Percentiles rank a stretch among this genome's conserved stretches.
Evolutionary conservation across 345 rosid species (phyloP).

Genomic region (Pelargonium nanum): DNA sequence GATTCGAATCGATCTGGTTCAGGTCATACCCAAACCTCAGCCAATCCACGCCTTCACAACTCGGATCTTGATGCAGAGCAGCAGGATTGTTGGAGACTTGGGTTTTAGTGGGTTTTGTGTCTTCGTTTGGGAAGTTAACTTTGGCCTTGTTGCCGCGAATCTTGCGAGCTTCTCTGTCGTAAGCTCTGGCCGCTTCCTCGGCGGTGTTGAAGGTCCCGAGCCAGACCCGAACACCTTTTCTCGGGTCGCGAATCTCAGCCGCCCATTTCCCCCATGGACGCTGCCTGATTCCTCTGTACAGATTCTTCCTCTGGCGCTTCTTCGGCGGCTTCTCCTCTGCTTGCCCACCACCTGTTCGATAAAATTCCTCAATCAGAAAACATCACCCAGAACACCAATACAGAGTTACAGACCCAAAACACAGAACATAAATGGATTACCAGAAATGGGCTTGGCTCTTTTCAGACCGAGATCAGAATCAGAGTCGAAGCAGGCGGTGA

Average conservation of each 20-base stretch:
- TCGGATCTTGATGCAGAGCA: not conserved
- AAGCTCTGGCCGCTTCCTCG: conserved; percentile 87
- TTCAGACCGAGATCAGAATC: not conserved
- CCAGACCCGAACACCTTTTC: conserved; percentile 91
- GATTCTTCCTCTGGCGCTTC: conserved; percentile 68
- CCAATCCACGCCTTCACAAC: conserved; percentile 2
- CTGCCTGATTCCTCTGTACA: conserved; percentile 82
- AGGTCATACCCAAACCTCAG: conserved; percentile 24
- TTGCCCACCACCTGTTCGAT: conserved; percentile 31
- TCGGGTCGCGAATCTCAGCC: conserved; percentile 91
- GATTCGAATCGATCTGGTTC: conserved; percentile 17
- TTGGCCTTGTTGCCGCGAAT: conserved; percentile 84
- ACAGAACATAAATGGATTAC: conserved; percentile 15
- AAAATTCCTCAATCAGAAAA: conserved; percentile 16
- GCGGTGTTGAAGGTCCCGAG: conserved; percentile 88
- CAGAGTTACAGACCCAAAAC: too few relatives aligned
- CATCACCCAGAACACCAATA: too few relatives aligned
- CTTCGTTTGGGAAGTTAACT: conserved; percentile 76
- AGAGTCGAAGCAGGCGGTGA: conserved; percentile 4
- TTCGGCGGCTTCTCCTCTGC: conserved; percentile 24
- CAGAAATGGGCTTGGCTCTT: conserved; percentile 29
- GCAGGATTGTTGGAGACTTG: conserved; percentile 1
- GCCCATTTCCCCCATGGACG: conserved; percentile 99
- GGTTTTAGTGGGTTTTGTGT: too few relatives aligned
- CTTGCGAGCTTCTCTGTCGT: conserved; percentile 72